phyloP scores from a whole-genome alignment of 2,329 filamentous ascomycete species.

The Metarhizium sp. region DNA sequence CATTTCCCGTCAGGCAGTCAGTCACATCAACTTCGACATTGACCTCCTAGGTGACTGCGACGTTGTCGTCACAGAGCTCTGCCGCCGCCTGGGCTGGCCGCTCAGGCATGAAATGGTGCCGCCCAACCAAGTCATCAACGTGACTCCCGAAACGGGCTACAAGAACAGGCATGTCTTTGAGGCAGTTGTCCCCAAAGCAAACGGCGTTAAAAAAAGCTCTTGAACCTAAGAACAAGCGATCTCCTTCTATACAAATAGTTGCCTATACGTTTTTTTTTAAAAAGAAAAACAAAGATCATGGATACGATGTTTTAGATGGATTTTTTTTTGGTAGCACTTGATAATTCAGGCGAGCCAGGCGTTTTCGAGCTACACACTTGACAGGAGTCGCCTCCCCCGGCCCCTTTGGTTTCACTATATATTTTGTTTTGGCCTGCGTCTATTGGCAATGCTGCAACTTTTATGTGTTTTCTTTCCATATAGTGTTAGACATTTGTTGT shows the following conservation, averaged over 20 bases:
- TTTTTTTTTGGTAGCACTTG: not conserved
- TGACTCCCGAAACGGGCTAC: constrained; percentile 30
- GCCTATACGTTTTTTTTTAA: not conserved
- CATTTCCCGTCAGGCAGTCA: constrained; percentile 74
- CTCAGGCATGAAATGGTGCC: constrained; percentile 77
- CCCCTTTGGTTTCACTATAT: too few species aligned
- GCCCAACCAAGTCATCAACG: constrained; percentile 50
- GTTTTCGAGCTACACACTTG: not conserved
- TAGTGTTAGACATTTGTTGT: too few species aligned
- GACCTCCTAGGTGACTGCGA: constrained; percentile 95
- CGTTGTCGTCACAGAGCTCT: constrained; percentile 78
- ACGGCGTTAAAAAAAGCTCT: not conserved
- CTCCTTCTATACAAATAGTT: not conserved
- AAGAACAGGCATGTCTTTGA: constrained; percentile 29
- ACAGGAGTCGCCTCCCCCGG: too few species aligned
- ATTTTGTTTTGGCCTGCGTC: too few species aligned
- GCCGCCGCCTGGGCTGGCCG: constrained; percentile 70
- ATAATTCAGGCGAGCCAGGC: not conserved
- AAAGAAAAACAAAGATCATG: not conserved
- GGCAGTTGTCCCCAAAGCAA: not conserved
- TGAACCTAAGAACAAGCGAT: not conserved
- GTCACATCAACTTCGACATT: constrained; percentile 91
- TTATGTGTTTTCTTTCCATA: too few species aligned
- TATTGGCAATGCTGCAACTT: too few species aligned
- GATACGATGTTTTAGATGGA: too few species aligned